Percentiles rank a stretch among this genome's conserved stretches.
phyloP scores from a whole-genome alignment of 176 grass and related monocot genomes.

The Canna indica region DNA sequence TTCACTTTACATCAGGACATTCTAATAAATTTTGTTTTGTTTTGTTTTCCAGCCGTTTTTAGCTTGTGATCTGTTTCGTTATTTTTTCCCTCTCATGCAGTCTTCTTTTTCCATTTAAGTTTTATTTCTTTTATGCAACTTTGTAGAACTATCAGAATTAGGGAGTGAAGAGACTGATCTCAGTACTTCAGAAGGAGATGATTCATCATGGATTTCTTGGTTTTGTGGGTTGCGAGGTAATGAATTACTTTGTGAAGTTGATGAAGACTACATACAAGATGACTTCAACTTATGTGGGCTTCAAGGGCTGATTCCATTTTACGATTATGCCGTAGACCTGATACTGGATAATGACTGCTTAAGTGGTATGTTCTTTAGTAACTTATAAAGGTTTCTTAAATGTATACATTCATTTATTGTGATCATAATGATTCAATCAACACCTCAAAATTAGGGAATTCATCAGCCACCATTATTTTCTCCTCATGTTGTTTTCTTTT shows the following conservation, averaged over 20 bases:
- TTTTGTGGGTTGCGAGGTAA: constrained; percentile 23
- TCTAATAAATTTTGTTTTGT: too few relatives aligned
- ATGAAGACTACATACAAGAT: constrained; percentile 26
- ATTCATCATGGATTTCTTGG: constrained; percentile 27
- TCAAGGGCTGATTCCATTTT: constrained; percentile 11
- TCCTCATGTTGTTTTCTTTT: too few relatives aligned
- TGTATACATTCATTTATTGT: not conserved
- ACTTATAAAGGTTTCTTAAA: not conserved
- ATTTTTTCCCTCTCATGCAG: not conserved
- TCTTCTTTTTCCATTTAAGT: not conserved
- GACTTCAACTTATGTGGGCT: constrained; percentile 25
- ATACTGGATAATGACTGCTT: constrained; percentile 23
- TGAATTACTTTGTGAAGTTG: constrained; percentile 24
- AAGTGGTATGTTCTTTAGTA: constrained; percentile 5
- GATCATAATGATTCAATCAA: too few relatives aligned
- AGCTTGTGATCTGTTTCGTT: too few relatives aligned
- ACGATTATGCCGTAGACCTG: constrained; percentile 24
- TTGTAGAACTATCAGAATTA: constrained; percentile 10
- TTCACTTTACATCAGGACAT: too few relatives aligned
- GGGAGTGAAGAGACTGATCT: constrained; percentile 24
- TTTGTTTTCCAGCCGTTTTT: too few relatives aligned
- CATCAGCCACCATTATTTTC: too few relatives aligned
- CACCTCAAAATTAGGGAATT: too few relatives aligned
- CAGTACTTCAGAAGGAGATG: constrained; percentile 19
- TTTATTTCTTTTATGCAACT: not conserved